phyloP scores from a whole-genome alignment of 2,329 filamentous ascomycete species.

The Sordariomycetes sp. region DNA sequence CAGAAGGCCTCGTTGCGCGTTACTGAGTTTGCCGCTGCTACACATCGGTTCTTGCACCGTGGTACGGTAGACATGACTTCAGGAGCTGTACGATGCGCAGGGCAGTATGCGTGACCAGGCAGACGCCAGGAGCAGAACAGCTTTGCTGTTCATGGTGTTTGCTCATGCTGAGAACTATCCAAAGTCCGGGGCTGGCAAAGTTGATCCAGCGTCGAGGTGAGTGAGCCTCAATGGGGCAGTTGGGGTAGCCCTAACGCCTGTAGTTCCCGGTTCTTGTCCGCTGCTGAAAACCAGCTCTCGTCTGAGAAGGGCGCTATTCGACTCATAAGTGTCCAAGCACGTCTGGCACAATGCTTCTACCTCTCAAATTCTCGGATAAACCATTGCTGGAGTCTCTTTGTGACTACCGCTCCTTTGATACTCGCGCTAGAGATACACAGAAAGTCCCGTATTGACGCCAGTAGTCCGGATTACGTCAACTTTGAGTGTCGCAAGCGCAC shows the following conservation, averaged over 20 bases:
- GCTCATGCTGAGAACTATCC: background rate
- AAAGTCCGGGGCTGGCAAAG: background rate
- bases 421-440: slow-evolving; percentile 25
- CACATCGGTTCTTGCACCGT: background rate
- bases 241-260: slow-evolving; percentile 11
- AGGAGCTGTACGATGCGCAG: background rate
- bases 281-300: slow-evolving; percentile 22
- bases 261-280: slow-evolving; percentile 17
- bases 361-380: slow-evolving; percentile 30
- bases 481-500: slow-evolving; percentile 26
- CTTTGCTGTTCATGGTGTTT: slow-evolving; percentile 11
- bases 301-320: slow-evolving; percentile 23
- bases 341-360: slow-evolving; percentile 27
- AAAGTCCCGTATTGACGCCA: slow-evolving; percentile 1
- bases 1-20: slow-evolving; percentile 12
- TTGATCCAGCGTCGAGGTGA: background rate
- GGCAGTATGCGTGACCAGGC: background rate
- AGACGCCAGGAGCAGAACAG: background rate
- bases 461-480: slow-evolving; percentile 17
- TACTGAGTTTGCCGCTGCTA: slow-evolving; percentile 16
- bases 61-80: background rate
- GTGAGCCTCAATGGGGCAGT: background rate
- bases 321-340: slow-evolving; percentile 25
- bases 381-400: slow-evolving; percentile 31
- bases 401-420: slow-evolving; percentile 23